Percentiles rank a stretch among this genome's conserved stretches.
Conservation (phyloP, 2,329 filamentous ascomycete species). For the Trichoderma guizhouense region DNA sequence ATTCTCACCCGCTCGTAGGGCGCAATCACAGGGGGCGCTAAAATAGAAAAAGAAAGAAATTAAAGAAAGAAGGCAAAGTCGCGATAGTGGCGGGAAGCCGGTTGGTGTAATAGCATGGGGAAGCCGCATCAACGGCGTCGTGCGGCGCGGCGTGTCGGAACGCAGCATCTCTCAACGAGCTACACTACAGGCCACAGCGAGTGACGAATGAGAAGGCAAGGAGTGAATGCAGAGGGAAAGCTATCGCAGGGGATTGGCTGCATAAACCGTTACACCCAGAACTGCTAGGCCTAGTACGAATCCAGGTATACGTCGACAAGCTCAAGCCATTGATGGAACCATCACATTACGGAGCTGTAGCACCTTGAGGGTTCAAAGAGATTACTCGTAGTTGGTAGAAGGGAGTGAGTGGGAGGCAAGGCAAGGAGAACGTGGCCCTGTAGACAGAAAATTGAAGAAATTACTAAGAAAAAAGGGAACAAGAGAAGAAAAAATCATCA, state of each 20-base stretch:
- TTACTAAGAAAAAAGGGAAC: background rate
- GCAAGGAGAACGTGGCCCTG: background rate
- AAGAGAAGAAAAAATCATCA: background rate
- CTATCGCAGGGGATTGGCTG: background rate
- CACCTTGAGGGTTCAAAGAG: background rate
- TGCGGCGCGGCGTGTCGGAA: slow-evolving; percentile 10
- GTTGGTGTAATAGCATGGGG: background rate
- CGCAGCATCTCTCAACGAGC: background rate
- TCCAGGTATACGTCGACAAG: background rate
- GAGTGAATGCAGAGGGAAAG: background rate
- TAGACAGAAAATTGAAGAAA: background rate
- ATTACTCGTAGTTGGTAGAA: background rate
- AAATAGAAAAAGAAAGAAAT: background rate
- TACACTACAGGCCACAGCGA: background rate
- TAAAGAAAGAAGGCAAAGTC: background rate
- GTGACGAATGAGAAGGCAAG: background rate
- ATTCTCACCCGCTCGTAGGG: background rate
- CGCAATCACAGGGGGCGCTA: background rate
- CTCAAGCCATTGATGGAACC: background rate
- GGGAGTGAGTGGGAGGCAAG: background rate
- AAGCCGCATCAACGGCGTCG: slow-evolving; percentile 4
- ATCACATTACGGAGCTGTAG: background rate
- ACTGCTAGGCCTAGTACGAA: background rate
- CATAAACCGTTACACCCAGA: background rate
- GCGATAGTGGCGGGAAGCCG: slow-evolving; percentile 3